Evolutionary conservation across 1,139 yeast species (phyloP), one percentile per base, ranked within the genome.

Genomic region (Ogataea hybrid): DNA sequence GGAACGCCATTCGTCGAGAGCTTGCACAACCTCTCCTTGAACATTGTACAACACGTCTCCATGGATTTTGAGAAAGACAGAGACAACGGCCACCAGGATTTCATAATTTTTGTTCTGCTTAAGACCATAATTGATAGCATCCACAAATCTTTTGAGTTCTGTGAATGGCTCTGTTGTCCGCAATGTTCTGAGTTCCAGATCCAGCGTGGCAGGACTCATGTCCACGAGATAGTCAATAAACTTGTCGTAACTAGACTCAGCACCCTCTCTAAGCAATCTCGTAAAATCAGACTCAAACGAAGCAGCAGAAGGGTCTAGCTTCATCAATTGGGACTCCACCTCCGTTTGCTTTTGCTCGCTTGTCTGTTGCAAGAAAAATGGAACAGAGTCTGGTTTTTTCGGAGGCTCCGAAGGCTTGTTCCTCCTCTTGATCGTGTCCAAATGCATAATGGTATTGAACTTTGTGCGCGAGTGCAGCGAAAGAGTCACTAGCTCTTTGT

Each of bases 341-440:
- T 41, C 42, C 31, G 32, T 39, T 31, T 42, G 47, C 56, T 53
- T 43, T 58, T 63, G 45, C 22, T 29, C 42, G 8, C 21, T 28
- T 10, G 28, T 10, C n/a, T 37, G 35, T 14, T 42, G 43, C 47
- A 94, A 69, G 64, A 78, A 78, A 65, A 94, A 94, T 8, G 98
- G 97, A 0, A 89, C 79, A 48, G 79, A 76, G 52, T 84, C 85
- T 2, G 97, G 90, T n/a, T 83, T 88, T 69, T 86, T 86, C 20
- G 94, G 87, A 0, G 94, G 84, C 58, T 88, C 97, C 46, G 71
- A 81, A 8, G 98, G 97, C 63, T 87, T 92, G 59, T 89, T 89
- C 56, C 97, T 77, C 60, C 77, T 79, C 57, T 80, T 87, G 53
- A 94, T 90, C 5, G 81, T 77, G 54, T 94, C 97, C 54, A 94